Conservation (phyloP, 805 yeast genomes). For the Ogataea ganodermae region DNA sequence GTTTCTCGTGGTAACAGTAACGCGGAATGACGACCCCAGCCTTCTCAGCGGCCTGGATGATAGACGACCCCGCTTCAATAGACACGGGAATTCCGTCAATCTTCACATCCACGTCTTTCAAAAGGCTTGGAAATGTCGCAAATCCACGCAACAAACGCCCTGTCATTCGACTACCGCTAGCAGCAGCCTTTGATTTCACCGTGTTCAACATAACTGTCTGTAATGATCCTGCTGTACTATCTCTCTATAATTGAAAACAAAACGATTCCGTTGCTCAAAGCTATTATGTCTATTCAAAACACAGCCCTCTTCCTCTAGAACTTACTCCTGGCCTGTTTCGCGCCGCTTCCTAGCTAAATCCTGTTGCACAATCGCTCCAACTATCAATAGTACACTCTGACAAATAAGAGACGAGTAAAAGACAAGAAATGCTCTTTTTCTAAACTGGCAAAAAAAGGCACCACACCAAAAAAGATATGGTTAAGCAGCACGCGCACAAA, state of each 20-base stretch:
- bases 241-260: conserved; percentile 5
- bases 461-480: not conserved
- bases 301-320: conserved; percentile 9
- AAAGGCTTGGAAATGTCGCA: conserved; percentile 4
- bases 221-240: conserved; percentile 6
- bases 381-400: conserved; percentile 1
- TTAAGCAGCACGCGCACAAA: not conserved
- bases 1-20: conserved; percentile 88
- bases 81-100: conserved; percentile 73
- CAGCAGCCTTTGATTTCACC: conserved; percentile 2
- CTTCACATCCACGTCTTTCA: conserved; percentile 39
- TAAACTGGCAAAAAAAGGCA: not conserved
- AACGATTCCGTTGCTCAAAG: conserved; percentile 1
- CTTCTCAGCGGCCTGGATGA: conserved; percentile 88
- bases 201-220: conserved; percentile 4
- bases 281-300: conserved; percentile 1
- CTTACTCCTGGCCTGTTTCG: conserved; percentile 5
- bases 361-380: not conserved
- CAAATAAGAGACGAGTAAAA: conserved; percentile 14
- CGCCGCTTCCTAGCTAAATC: not conserved
- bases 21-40: conserved; percentile 89
- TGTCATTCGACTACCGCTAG: conserved; percentile 5
- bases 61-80: conserved; percentile 84
- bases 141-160: conserved; percentile 17
- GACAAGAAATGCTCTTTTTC: conserved; percentile 9